Percentiles rank a stretch among this genome's conserved stretches.
Evolutionary conservation across 179 eudicot genomes (phyloP).

Genomic region (Spinacia oleracea): DNA sequence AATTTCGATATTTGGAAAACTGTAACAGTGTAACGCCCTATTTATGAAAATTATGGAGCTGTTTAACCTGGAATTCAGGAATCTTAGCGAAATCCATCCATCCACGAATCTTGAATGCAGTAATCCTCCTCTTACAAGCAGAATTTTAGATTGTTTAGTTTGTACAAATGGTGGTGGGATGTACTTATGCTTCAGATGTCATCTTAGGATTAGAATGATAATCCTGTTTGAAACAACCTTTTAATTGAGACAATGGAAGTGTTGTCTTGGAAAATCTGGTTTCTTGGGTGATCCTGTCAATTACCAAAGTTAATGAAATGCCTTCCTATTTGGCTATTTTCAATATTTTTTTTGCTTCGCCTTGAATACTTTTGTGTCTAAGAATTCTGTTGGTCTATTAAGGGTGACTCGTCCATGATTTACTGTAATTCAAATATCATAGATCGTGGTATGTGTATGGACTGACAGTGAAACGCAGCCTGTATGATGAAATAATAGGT

Average conservation of each 20-base stretch:
- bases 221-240: not conserved
- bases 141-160: not conserved
- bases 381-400: not conserved
- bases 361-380: not conserved
- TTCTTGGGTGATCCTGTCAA: not conserved
- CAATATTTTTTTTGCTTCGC: not conserved
- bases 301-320: slow-evolving; percentile 6
- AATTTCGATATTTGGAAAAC: not conserved
- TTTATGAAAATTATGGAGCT: not conserved
- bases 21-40: not conserved
- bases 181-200: not conserved
- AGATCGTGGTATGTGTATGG: slow-evolving; percentile 1
- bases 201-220: not conserved
- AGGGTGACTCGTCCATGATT: not conserved
- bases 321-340: not conserved
- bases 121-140: not conserved
- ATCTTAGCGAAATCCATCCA: not conserved
- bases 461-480: not conserved
- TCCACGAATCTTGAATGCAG: not conserved
- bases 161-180: not conserved
- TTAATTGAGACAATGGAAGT: not conserved
- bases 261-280: not conserved
- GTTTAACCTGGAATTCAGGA: not conserved
- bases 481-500: slow-evolving; percentile 1
- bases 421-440: not conserved